phyloP scores from a whole-genome alignment of 1,284 basidiomycete genomes.

The Pseudozyma sp. region DNA sequence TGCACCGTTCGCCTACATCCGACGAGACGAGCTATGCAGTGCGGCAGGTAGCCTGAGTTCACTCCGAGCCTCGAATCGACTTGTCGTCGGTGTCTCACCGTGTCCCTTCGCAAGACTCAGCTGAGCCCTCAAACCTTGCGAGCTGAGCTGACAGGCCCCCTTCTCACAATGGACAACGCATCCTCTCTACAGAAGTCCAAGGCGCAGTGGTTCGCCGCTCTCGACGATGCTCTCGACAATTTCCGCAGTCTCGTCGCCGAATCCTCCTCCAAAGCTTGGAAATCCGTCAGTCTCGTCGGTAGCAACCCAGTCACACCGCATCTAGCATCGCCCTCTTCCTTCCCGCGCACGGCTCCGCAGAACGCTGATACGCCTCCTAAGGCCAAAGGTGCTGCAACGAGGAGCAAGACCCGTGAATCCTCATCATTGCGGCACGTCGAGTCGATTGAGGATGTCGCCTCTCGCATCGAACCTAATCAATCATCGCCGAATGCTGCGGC shows the following conservation, averaged over 20 bases:
- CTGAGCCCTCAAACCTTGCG: background rate
- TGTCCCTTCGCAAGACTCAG: background rate
- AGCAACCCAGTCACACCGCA: slow-evolving; percentile 34
- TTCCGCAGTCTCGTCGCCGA: slow-evolving; percentile 53
- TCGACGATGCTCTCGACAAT: slow-evolving; percentile 48
- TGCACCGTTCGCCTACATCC: background rate
- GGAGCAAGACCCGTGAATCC: slow-evolving; percentile 26
- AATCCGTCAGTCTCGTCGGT: slow-evolving; percentile 31
- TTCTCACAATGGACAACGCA: slow-evolving; percentile 33
- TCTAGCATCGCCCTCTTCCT: slow-evolving; percentile 23
- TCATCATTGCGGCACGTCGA: slow-evolving; percentile 39
- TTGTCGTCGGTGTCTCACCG: background rate
- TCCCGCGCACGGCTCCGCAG: slow-evolving; percentile 15
- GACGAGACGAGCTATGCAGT: background rate
- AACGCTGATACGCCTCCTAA: slow-evolving; percentile 5
- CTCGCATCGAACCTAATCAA: slow-evolving; percentile 10
- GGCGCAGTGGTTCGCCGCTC: slow-evolving; percentile 54
- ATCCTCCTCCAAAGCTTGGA: slow-evolving; percentile 53
- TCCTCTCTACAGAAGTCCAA: slow-evolving; percentile 44
- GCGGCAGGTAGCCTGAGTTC: background rate
- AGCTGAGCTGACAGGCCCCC: background rate
- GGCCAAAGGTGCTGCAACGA: slow-evolving; percentile 5
- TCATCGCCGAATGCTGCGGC: slow-evolving; percentile 9
- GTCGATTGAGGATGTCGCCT: slow-evolving; percentile 30
- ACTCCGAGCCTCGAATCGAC: background rate